Conservation (phyloP, 2,329 filamentous ascomycete genomes). For the Pseudopithomyces maydicus region DNA sequence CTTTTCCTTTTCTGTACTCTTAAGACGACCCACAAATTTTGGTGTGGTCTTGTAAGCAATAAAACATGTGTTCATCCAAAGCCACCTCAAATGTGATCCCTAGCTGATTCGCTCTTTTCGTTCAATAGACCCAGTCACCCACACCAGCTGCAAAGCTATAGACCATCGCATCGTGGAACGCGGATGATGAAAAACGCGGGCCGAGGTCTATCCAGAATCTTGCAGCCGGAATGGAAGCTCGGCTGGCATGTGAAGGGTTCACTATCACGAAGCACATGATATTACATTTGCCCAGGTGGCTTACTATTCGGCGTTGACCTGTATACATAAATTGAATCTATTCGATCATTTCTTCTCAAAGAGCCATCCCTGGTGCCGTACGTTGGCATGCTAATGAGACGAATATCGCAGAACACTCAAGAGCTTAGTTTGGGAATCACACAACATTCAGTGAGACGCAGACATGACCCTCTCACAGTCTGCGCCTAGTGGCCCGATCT, state of each 20-base stretch:
- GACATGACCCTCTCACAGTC: too few relatives aligned
- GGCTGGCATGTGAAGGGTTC: neutral
- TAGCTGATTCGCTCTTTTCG: neutral
- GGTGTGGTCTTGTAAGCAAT: neutral
- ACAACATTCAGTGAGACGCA: too few relatives aligned
- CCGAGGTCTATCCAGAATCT: neutral
- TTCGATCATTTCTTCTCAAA: neutral
- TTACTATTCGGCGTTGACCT: neutral
- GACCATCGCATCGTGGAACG: neutral
- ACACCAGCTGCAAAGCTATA: constrained; percentile 6
- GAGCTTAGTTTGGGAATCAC: too few relatives aligned
- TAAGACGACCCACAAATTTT: neutral
- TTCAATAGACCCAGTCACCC: neutral
- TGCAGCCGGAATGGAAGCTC: neutral
- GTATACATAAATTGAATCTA: neutral
- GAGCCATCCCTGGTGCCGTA: neutral
- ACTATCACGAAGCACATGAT: neutral
- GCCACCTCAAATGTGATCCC: neutral
- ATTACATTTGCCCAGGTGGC: neutral
- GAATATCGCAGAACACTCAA: too few relatives aligned
- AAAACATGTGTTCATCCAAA: neutral
- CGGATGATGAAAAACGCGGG: neutral
- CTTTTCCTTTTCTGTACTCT: neutral
- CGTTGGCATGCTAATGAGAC: too few relatives aligned
- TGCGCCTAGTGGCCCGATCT: too few relatives aligned